Percentiles rank a stretch among this genome's conserved stretches.
These are phyloP conservation scores for Babesia sp. DNA, from an alignment of 169 alveolate genomes.

Conservation along the genomic window DNA sequence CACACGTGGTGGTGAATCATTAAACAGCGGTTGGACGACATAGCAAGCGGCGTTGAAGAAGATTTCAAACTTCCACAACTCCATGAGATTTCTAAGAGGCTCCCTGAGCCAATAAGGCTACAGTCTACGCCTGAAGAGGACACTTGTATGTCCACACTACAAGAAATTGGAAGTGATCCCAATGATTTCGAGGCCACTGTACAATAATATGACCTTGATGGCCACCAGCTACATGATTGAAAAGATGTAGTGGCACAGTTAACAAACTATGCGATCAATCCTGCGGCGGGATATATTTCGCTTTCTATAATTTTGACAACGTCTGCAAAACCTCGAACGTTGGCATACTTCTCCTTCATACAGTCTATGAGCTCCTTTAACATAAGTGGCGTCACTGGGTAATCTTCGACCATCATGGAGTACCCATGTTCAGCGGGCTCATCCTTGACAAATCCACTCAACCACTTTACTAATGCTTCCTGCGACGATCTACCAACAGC, in stretches of 20 bases:
- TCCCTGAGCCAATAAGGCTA: constrained; percentile 29
- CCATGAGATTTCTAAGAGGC: constrained; percentile 1
- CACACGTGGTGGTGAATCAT: neutral
- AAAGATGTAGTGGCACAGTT: too few relatives aligned
- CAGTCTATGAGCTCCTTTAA: constrained; percentile 30
- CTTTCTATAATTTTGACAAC: constrained; percentile 18
- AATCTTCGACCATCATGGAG: constrained; percentile 63
- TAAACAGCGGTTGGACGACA: constrained; percentile 31
- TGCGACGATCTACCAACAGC: constrained; percentile 43
- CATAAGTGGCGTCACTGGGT: constrained; percentile 60
- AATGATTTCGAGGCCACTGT: neutral
- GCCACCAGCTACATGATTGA: too few relatives aligned
- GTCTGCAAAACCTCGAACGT: constrained; percentile 16
- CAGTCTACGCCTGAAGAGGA: constrained; percentile 6
- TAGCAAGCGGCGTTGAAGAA: neutral
- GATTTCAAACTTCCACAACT: constrained; percentile 26
- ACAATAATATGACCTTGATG: too few relatives aligned
- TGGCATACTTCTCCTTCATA: constrained; percentile 42
- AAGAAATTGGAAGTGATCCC: neutral
- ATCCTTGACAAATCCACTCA: constrained; percentile 43
- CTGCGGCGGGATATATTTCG: constrained; percentile 10
- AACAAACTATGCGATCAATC: neutral
- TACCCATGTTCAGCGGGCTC: constrained; percentile 41
- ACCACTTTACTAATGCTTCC: constrained; percentile 12
- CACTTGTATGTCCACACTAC: neutral